A percentile compares a stretch with the other conserved stretches of the same genome.
phyloP scores from a whole-genome alignment of 192 early-diverging fungal species.

The Coemansia sp. region DNA sequence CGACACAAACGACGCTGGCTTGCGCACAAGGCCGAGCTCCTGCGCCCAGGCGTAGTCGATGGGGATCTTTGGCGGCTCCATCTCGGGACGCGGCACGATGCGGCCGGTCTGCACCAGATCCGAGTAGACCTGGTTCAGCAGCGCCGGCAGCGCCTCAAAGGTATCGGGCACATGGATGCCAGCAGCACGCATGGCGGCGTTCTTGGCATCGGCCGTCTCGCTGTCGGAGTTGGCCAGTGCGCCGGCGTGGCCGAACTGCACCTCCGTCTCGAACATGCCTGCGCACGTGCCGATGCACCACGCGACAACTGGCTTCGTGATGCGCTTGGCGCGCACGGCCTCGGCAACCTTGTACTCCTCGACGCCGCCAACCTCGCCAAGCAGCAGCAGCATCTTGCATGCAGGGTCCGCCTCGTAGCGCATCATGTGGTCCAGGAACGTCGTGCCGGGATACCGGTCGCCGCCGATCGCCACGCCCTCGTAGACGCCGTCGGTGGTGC shows the following conservation, averaged over 20 bases:
- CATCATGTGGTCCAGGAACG: conserved; percentile 97
- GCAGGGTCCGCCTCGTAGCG: conserved; percentile 90
- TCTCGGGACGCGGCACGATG: conserved; percentile 76
- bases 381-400: conserved; percentile 91
- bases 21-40: conserved; percentile 96
- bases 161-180: conserved; percentile 93
- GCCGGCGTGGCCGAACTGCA: conserved; percentile 99
- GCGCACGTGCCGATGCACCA: conserved; percentile 99
- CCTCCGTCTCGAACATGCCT: conserved; percentile 97
- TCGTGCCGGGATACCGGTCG: conserved; percentile 96
- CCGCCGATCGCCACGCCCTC: conserved; percentile 99
- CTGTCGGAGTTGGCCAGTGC: conserved; percentile 92
- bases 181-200: conserved; percentile 77
- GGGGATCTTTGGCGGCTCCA: conserved; percentile 96
- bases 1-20: conserved; percentile 97
- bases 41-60: conserved; percentile 99
- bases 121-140: conserved; percentile 74
- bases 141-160: conserved; percentile 89
- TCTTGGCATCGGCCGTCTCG: conserved; percentile 98
- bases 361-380: conserved; percentile 97
- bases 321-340: conserved; percentile 82
- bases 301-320: conserved; percentile 98
- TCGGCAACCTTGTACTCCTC: conserved; percentile 95
- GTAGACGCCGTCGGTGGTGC: conserved; percentile 95
- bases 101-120: conserved; percentile 71